phyloP scores from a whole-genome alignment of 2,329 filamentous ascomycete species.

The Pseudovirgaria hyperparasitica region DNA sequence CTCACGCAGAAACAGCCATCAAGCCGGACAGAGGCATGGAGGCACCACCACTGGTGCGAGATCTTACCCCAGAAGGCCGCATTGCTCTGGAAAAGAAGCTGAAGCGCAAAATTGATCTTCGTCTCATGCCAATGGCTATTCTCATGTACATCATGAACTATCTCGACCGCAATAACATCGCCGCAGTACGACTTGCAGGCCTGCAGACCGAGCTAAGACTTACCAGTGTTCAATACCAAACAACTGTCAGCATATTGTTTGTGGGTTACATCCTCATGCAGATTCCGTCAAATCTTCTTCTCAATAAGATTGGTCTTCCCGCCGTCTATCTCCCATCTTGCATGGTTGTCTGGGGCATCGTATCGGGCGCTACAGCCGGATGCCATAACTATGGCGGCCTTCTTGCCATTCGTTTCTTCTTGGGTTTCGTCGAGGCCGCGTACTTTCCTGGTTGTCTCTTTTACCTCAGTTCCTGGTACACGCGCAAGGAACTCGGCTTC shows the following conservation, averaged over 20 bases:
- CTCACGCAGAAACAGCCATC: no score
- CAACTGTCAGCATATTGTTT: slow-evolving; percentile 43
- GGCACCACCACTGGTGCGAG: slow-evolving; percentile 20
- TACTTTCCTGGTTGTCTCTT: slow-evolving; percentile 47
- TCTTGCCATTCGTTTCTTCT: slow-evolving; percentile 38
- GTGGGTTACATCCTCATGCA: slow-evolving; percentile 39
- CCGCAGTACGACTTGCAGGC: slow-evolving; percentile 48
- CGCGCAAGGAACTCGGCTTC: slow-evolving; percentile 52
- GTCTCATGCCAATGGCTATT: slow-evolving; percentile 56
- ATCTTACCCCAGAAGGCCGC: slow-evolving; percentile 41
- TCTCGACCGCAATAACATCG: slow-evolving; percentile 56
- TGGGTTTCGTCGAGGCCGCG: slow-evolving; percentile 41
- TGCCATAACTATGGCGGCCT: slow-evolving; percentile 34
- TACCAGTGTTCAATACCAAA: slow-evolving; percentile 45
- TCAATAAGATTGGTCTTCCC: slow-evolving; percentile 27
- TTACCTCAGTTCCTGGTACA: slow-evolving; percentile 56
- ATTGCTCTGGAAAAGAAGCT: slow-evolving; percentile 42
- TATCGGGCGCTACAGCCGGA: slow-evolving; percentile 24
- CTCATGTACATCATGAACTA: slow-evolving; percentile 71
- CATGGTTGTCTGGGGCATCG: slow-evolving; percentile 29
- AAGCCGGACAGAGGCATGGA: no score
- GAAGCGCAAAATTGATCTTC: slow-evolving; percentile 56
- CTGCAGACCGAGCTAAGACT: slow-evolving; percentile 48
- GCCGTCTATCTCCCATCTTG: slow-evolving; percentile 27
- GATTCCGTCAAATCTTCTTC: slow-evolving; percentile 34